Evolutionary conservation across 2,329 filamentous ascomycete species (phyloP), one percentile per base, ranked within the genome.

Genomic region (Cercospora brassicicola): DNA sequence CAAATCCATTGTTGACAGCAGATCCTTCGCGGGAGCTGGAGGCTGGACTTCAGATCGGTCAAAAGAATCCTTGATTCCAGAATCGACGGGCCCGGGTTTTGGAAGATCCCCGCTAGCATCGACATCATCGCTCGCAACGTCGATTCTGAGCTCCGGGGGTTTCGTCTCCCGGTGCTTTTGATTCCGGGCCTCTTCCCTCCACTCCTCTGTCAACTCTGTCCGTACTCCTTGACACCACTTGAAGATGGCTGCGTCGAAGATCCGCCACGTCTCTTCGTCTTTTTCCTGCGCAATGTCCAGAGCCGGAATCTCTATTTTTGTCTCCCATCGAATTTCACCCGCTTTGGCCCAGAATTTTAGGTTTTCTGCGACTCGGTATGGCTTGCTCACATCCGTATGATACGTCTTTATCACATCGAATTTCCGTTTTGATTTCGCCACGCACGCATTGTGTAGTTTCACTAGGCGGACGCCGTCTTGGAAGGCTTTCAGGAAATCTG

Each of bases 311-410:
- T 90, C 88, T 62, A 98, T 84, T 73, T 91, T 87, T 45, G 94
- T 87, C 80, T 98, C 95, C 90, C 94, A 99, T 65, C 95, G 89
- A 67, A 98, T 84, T 81, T 99, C 94, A 7, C 94, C 93, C 1
- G 94, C 95, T 82, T 99, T 99, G 80, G 91, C 87, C 94, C 95
- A 99, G 83, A 91, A 99, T 48, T 93, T 88, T 69, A 99, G 85
- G 78, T 99, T 99, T 74, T 99, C 95, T 2, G 94, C 93, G 70
- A 90, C 90, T 59, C 95, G 90, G 79, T 99, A 99, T 0, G 95
- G 95, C 81, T 98, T 98, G 68, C 89, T 90, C 9, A 95, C 94
- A 79, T 99, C 93, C n/a, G 89, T 90, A 79, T 98, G 95, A 79
- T 91, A 97, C 9, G 87, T 87, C 66, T 92, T 93, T 77, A 99